These are phyloP conservation scores for Clarireedia monteithiana DNA, from an alignment of 2,329 filamentous ascomycete species.

Conservation along the genomic window DNA sequence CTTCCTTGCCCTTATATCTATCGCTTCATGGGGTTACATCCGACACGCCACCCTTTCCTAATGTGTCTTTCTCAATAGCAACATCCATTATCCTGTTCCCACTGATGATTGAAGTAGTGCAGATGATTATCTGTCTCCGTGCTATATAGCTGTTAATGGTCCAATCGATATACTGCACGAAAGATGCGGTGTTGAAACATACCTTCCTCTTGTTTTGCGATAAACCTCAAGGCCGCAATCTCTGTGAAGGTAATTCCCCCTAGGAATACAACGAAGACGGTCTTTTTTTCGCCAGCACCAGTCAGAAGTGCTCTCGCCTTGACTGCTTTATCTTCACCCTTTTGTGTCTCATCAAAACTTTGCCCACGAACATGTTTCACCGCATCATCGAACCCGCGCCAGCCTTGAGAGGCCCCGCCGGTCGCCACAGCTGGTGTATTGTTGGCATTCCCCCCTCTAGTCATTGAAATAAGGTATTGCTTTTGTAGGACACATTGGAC, in stretches of 20 bases:
- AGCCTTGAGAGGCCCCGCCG: conserved; percentile 63
- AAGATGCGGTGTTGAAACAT: conserved; percentile 7
- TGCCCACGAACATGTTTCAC: conserved; percentile 80
- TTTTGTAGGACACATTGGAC: conserved; percentile 94
- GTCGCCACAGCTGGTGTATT: conserved; percentile 39
- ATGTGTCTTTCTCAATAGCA: conserved; percentile 57
- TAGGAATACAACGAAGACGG: conserved; percentile 91
- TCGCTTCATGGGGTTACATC: conserved; percentile 22
- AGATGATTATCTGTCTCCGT: conserved; percentile 79
- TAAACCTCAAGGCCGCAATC: conserved; percentile 86
- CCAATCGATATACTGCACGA: background rate
- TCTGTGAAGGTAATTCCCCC: conserved; percentile 97
- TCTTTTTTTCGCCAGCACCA: conserved; percentile 68
- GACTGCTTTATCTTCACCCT: conserved; percentile 85
- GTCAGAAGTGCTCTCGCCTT: conserved; percentile 79
- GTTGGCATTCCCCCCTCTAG: conserved; percentile 49
- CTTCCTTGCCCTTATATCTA: background rate
- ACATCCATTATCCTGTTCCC: conserved; percentile 84
- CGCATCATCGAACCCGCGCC: conserved; percentile 89
- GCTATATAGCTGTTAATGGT: conserved; percentile 34
- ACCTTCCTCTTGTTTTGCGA: conserved; percentile 76
- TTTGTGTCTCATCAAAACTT: conserved; percentile 88
- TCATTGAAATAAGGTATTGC: conserved; percentile 66
- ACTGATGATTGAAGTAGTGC: conserved; percentile 84
- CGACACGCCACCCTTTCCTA: conserved; percentile 22